A percentile compares a stretch with the other conserved stretches of the same genome.
Conservation (phyloP, 768 basidiomycete species). For the Lentinula detonsa region DNA sequence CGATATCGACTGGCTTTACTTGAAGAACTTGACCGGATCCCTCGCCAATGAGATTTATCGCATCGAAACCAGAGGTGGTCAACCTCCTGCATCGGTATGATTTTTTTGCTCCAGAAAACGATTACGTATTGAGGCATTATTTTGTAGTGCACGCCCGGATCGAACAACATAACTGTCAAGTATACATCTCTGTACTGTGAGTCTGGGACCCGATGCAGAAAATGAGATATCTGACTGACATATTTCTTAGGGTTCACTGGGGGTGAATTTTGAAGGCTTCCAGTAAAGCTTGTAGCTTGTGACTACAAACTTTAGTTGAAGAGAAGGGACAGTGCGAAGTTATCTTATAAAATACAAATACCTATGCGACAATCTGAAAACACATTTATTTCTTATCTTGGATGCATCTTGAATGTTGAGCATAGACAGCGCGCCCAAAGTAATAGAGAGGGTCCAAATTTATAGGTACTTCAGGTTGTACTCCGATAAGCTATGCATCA, state of each 20-base stretch:
- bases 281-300: not conserved
- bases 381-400: too few relatives aligned
- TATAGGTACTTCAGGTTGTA: too few relatives aligned
- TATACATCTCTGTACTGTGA: conserved; percentile 8
- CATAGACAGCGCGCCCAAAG: too few relatives aligned
- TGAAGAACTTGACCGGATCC: conserved; percentile 31
- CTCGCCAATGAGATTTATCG: conserved; percentile 49
- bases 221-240: not conserved
- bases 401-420: too few relatives aligned
- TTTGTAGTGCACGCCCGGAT: conserved; percentile 7
- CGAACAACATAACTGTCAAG: conserved; percentile 2
- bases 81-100: conserved; percentile 44
- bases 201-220: not conserved
- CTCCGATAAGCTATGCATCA: too few relatives aligned
- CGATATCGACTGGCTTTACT: conserved; percentile 52
- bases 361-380: too few relatives aligned
- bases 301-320: too few relatives aligned
- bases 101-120: not conserved
- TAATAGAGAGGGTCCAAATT: too few relatives aligned
- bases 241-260: conserved; percentile 2
- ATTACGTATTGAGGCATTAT: not conserved
- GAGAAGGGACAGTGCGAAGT: too few relatives aligned
- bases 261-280: not conserved
- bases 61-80: conserved; percentile 45
- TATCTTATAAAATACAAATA: too few relatives aligned